Evolutionary conservation across 768 basidiomycete genomes (phyloP).

Genomic region (Hydnum rufescens): DNA sequence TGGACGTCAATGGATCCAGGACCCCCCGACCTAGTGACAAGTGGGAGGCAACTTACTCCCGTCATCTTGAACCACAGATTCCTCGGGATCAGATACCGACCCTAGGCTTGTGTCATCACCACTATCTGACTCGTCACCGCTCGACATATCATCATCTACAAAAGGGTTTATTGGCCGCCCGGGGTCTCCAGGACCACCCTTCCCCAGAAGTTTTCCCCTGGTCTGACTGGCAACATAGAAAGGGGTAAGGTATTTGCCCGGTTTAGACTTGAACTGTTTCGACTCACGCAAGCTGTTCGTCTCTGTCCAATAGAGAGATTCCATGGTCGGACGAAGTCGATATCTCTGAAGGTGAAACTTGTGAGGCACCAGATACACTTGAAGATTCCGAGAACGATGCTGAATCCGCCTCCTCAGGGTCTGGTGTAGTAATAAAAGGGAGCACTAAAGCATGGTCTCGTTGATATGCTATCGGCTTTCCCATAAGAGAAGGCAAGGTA

Average conservation of each 20-base stretch:
- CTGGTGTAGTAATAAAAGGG: neutral
- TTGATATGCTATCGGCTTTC: neutral
- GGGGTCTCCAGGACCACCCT: neutral
- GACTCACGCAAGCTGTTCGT: too few relatives aligned
- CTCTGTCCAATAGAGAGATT: neutral
- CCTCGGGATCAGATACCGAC: neutral
- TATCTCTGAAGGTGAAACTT: neutral
- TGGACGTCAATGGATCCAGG: too few relatives aligned
- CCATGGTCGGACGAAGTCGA: neutral
- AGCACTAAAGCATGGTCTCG: slow-evolving; percentile 7
- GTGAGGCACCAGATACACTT: neutral
- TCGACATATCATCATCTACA: slow-evolving; percentile 30
- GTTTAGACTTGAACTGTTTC: too few relatives aligned
- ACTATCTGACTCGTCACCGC: slow-evolving; percentile 64
- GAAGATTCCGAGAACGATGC: too few relatives aligned
- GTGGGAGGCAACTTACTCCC: too few relatives aligned
- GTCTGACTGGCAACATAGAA: too few relatives aligned
- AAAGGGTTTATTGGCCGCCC: neutral
- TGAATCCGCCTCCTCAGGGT: neutral
- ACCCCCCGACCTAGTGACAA: too few relatives aligned
- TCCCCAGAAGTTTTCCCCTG: too few relatives aligned
- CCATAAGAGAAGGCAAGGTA: neutral
- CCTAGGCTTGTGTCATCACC: slow-evolving; percentile 24
- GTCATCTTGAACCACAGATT: too few relatives aligned
- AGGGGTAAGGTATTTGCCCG: too few relatives aligned